Evolutionary conservation across 495 filamentous ascomycete species (phyloP).

Genomic region (Penicillium salamii): DNA sequence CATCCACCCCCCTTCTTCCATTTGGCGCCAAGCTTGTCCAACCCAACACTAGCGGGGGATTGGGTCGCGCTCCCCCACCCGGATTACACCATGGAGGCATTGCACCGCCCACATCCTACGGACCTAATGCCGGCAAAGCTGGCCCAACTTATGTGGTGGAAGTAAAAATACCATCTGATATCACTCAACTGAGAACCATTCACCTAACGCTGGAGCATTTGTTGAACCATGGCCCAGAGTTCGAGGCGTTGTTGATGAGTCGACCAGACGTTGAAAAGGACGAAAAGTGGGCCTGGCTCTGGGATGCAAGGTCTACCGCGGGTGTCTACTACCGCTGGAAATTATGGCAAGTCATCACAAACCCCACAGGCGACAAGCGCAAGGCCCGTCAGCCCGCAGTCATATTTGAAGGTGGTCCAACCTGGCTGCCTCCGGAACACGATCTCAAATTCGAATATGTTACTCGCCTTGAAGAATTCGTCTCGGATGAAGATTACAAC

Average conservation of each 20-base stretch:
- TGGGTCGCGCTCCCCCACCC: conserved; percentile 57
- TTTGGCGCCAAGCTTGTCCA: conserved; percentile 81
- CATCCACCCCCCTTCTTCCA: conserved; percentile 58
- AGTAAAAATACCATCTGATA: conserved; percentile 71
- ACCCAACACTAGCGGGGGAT: conserved; percentile 32
- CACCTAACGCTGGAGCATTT: conserved; percentile 83
- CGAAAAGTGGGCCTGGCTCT: conserved; percentile 92
- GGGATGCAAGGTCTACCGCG: conserved; percentile 76
- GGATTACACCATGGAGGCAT: conserved; percentile 68
- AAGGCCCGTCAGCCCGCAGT: conserved; percentile 24
- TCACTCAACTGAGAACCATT: conserved; percentile 78
- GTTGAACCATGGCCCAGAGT: conserved; percentile 76
- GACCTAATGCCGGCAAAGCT: conserved; percentile 34
- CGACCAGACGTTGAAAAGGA: conserved; percentile 73
- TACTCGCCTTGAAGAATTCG: conserved; percentile 70
- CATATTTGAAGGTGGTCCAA: conserved; percentile 68
- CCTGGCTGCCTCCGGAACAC: conserved; percentile 68
- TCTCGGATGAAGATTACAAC: conserved; percentile 80
- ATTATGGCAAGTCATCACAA: conserved; percentile 77
- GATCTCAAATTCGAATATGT: conserved; percentile 70
- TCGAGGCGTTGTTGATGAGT: conserved; percentile 91
- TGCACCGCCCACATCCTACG: conserved; percentile 76
- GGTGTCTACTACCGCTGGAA: conserved; percentile 90
- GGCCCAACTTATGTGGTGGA: conserved; percentile 62
- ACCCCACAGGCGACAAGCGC: conserved; percentile 28